phyloP scores from a whole-genome alignment of 2,329 filamentous ascomycete species.

The Colletotrichum theobromicola region DNA sequence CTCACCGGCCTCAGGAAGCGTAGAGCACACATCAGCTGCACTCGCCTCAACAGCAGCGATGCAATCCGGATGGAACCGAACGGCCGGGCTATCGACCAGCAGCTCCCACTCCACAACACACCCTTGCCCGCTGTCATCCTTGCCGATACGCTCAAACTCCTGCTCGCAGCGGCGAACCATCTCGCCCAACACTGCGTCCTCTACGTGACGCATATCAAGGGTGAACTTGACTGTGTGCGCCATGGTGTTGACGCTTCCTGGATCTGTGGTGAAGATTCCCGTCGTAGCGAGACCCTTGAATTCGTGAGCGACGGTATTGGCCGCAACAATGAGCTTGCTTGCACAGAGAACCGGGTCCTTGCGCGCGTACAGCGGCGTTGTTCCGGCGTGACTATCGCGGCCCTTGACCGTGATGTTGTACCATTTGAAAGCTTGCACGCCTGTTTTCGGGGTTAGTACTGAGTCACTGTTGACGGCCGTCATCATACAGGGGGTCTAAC shows the following conservation, averaged over 20 bases:
- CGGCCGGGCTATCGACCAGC: not conserved
- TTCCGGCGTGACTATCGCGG: not conserved
- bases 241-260: not conserved
- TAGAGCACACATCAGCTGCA: not conserved
- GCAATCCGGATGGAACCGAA: not conserved
- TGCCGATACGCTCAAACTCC: not conserved
- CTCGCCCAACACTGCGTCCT: not conserved
- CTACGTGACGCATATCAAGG: not conserved
- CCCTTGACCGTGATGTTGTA: not conserved
- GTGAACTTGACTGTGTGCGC: not conserved
- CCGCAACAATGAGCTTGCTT: not conserved
- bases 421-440: not conserved
- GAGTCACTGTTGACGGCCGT: not conserved
- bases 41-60: not conserved
- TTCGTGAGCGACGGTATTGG: not conserved
- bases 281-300: not conserved
- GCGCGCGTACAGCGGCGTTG: not conserved
- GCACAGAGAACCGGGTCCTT: not conserved
- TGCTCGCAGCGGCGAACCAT: not conserved
- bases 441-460: not conserved
- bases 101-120: not conserved
- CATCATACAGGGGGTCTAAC: rapidly evolving
- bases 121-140: not conserved
- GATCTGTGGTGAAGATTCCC: not conserved
- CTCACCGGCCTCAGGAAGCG: not conserved